These are phyloP conservation scores for Margaritispora aquatica DNA, from an alignment of 495 filamentous ascomycete genomes.

Conservation along the genomic window DNA sequence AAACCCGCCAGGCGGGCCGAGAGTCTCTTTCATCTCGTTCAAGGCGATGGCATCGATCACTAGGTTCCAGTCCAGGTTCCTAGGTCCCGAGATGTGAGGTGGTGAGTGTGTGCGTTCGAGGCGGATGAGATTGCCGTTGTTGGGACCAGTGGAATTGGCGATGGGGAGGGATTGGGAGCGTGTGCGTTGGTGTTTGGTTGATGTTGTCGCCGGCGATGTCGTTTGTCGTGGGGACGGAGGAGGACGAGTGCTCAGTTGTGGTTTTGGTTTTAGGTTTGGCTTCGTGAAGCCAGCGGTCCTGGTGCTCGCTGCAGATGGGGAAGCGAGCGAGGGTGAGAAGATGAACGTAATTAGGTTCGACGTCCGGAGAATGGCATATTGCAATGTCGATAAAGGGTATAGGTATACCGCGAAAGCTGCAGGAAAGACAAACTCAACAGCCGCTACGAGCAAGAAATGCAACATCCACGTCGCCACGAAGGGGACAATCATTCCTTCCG, in stretches of 20 bases:
- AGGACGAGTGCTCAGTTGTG: too few species aligned
- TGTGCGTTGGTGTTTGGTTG: not conserved
- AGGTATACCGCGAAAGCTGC: not conserved
- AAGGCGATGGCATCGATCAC: slow-evolving; percentile 6
- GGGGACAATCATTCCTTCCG: not conserved
- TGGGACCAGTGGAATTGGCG: not conserved
- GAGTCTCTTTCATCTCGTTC: slow-evolving; percentile 16
- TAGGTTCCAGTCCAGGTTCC: slow-evolving; percentile 14
- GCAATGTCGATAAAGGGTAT: not conserved
- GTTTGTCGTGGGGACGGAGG: not conserved
- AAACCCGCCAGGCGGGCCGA: slow-evolving; percentile 17
- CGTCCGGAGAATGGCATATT: not conserved
- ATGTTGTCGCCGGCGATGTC: not conserved
- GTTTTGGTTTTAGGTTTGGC: not conserved
- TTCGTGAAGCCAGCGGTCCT: too few species aligned
- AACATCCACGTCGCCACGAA: not conserved
- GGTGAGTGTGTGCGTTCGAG: slow-evolving; percentile 3
- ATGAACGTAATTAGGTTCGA: not conserved
- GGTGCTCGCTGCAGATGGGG: not conserved
- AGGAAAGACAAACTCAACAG: not conserved
- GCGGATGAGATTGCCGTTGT: not conserved
- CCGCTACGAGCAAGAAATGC: not conserved
- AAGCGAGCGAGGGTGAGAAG: not conserved
- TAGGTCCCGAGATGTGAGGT: not conserved
- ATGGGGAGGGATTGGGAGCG: not conserved